phyloP scores from a whole-genome alignment of 2,329 filamentous ascomycete genomes.

The Harringtonia lauricola region DNA sequence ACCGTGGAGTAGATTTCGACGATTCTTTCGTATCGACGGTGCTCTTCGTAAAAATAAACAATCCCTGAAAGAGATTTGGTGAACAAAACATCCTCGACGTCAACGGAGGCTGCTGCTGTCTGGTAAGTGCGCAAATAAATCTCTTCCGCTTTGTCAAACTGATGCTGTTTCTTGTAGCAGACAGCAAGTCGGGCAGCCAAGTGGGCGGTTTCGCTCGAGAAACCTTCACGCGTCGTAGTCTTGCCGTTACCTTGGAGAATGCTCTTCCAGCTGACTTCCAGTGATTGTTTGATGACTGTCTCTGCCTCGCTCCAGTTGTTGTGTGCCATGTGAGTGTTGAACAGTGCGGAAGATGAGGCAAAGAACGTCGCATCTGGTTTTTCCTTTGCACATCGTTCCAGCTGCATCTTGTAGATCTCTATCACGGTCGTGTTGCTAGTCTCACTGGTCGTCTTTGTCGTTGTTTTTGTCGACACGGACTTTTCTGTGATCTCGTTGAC shows the following conservation, averaged over 20 bases:
- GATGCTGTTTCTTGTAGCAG: conserved; percentile 23
- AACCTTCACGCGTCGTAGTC: conserved; percentile 18
- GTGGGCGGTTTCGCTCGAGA: conserved; percentile 19
- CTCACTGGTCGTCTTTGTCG: conserved; percentile 20
- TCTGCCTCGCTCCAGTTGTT: conserved; percentile 25
- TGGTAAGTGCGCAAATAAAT: conserved; percentile 26
- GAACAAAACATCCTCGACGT: conserved; percentile 19
- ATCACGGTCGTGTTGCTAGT: conserved; percentile 19
- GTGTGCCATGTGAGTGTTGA: conserved; percentile 20
- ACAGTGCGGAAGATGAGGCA: conserved; percentile 21
- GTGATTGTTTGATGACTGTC: conserved; percentile 20
- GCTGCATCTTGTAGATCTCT: conserved; percentile 18
- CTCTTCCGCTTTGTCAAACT: conserved; percentile 25
- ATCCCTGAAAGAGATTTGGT: conserved; percentile 17
- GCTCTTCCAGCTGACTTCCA: conserved; percentile 27
- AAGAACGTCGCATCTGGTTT: conserved; percentile 22
- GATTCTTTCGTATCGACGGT: conserved; percentile 26
- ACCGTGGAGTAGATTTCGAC: conserved; percentile 24
- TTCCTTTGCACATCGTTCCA: conserved; percentile 21
- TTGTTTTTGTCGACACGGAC: conserved; percentile 21
- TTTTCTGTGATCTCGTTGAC: conserved; percentile 27
- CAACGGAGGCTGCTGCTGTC: conserved; percentile 20
- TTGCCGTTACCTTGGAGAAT: conserved; percentile 21
- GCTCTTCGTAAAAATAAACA: conserved; percentile 22
- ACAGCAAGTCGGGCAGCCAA: conserved; percentile 22